Base-by-base conservation (phyloP, 2,329 filamentous ascomycete species). In the Aspergillus sp. region DNA sequence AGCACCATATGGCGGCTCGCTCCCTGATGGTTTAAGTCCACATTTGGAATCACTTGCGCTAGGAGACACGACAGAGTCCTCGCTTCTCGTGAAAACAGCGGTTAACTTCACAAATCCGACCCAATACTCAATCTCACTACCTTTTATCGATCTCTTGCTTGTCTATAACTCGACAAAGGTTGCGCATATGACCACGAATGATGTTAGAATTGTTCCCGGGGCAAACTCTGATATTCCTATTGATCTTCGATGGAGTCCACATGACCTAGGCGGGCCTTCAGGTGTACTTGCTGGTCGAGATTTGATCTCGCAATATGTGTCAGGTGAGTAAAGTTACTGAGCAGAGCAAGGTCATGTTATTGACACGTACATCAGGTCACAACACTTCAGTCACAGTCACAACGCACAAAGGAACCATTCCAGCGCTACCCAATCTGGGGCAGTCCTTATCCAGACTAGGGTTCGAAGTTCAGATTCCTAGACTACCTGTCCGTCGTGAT, bases 31-130 rank as follows among this genome's bases (percentile, higher is more conserved):
- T 75, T 63, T 88, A 41, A 77, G 80, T 45, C 91, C 92, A 17
- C 85, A 88, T 68, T 81, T 97, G 61, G 87, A 87, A 59, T 87
- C 90, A 63, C 78, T 98, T 41, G 84, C 85, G 66, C 87, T 98
- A 60, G 73, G 90, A 46, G 87, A 90, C 59, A 96, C 93, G 0
- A 89, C 89, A 1, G 80, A 84, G 41, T 87, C 87, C 3, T 90
- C 90, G 3, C 82, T 97, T 51, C 87, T 85, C 22, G 79, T 98
- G 41, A 83, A 88, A 70, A 90, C 91, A 15, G 79, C 82, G 45
- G 83, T 96, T 70, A 96, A 95, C 72, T 84, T 97, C 63, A 96
- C 91, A 4, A 99, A 99, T 71, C 93, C 94, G 1, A 96, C 93
- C 0, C 85, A 89, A 4, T 97, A 98, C 75, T 89, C 91, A 4